phyloP scores from a whole-genome alignment of 768 basidiomycete genomes.

The Hygrocybe coccinea region DNA sequence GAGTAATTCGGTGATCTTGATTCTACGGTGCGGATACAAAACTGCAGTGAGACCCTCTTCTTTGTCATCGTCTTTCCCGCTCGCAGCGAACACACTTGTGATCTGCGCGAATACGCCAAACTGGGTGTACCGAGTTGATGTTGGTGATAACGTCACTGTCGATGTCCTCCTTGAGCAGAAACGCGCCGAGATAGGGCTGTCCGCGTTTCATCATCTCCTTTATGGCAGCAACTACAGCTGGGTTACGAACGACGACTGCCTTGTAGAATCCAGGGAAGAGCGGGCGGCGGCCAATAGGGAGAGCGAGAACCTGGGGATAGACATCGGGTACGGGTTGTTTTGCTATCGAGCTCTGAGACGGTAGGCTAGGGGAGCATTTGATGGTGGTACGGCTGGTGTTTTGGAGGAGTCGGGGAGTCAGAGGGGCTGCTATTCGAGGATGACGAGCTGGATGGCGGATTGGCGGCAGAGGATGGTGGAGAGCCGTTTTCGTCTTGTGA shows the following conservation, averaged over 20 bases:
- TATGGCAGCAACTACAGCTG: constrained; percentile 86
- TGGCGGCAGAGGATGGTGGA: constrained; percentile 10
- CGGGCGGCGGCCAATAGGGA: constrained; percentile 91
- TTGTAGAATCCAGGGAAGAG: constrained; percentile 99
- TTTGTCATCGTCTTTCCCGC: constrained; percentile 54
- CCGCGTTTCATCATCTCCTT: constrained; percentile 96
- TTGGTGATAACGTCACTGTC: constrained; percentile 93
- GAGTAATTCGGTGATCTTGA: constrained; percentile 82
- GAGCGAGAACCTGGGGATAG: constrained; percentile 91
- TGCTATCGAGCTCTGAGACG: constrained; percentile 53
- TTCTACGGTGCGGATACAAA: constrained; percentile 87
- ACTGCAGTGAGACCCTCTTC: constrained; percentile 94
- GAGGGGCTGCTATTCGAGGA: constrained; percentile 22
- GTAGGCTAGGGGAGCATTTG: constrained; percentile 26
- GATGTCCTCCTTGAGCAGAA: constrained; percentile 89
- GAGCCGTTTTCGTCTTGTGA: constrained; percentile 26
- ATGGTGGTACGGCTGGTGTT: constrained; percentile 19
- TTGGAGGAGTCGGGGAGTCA: constrained; percentile 25
- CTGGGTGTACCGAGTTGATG: constrained; percentile 79
- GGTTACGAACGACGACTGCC: constrained; percentile 89
- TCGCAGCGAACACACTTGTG: constrained; percentile 83
- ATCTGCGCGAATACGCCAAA: too few relatives aligned
- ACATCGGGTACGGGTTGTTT: constrained; percentile 83
- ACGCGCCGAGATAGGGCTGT: constrained; percentile 95
- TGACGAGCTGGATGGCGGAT: too few relatives aligned